Base-by-base conservation (phyloP, 495 filamentous ascomycete genomes). In the Opeltia flavorubescens region DNA sequence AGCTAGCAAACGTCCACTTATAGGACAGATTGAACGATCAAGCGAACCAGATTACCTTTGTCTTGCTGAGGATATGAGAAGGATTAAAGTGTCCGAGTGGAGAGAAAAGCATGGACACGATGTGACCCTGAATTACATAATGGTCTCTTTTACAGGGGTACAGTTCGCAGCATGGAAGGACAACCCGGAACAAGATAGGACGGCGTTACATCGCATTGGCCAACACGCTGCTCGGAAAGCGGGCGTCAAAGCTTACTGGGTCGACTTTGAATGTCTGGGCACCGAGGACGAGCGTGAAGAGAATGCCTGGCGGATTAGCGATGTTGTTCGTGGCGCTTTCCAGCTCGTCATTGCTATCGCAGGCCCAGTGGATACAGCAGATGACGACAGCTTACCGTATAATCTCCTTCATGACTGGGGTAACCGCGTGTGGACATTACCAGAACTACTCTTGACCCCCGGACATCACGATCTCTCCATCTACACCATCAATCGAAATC, bases 391-490 rank as follows among this genome's bases (percentile, higher is more conserved):
- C 51, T 39, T 13, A 46, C 43, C 11, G 15, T 33, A 53, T 23
- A 31, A 47, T 1, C 44, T 55, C 38, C 55, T 62, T 23, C 43
- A 54, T n/a, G 26, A 61, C 15, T 72, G 67, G 68, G 68, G 66
- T 11, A 44, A 51, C 12, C 57, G 68, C n/a, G 47, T 71, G 29
- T 74, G 70, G 70, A 71, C 66, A 2, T 59, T 72, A 13, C 66
- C 67, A 12, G 70, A 74, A 48, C 55, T 61, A 5, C 50, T 74
- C 1, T 63, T 72, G 2, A 50, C 50, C 33, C 63, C 65, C 0
- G 44, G 38, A 13, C 50, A 53, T 3, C 38, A 49, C 17, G 23
- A 36, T 4, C 60, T 67, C 29, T 44, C 41, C n/a, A 50, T 62
- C 15, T 66, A 59, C 38, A 52, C 47, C 13, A 39, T 38, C 8